These are phyloP conservation scores for Euphorbia schlechtendalii DNA, from an alignment of 441 rosid species.

Conservation along the genomic window DNA sequence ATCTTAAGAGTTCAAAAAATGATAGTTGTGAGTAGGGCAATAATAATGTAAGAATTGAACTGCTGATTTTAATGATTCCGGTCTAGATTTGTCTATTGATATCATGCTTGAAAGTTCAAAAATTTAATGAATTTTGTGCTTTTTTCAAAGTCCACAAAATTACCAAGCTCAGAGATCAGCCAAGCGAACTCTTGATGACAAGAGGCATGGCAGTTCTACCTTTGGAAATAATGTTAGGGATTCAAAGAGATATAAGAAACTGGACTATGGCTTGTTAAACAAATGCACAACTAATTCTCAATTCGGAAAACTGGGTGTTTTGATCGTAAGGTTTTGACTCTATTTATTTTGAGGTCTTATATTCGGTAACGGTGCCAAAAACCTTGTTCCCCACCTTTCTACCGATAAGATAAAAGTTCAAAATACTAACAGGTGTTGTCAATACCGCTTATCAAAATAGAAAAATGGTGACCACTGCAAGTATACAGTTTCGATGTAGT, in stretches of 20 bases:
- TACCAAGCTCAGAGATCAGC: conserved; percentile 17
- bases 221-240: conserved; percentile 32
- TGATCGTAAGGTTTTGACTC: no score
- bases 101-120: not conserved
- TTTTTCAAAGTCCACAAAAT: conserved; percentile 34
- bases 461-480: no score
- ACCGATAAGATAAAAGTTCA: no score
- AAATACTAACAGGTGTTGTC: no score
- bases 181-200: conserved; percentile 25
- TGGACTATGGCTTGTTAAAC: conserved; percentile 26
- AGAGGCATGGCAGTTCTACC: conserved; percentile 12
- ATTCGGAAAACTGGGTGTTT: conserved; percentile 20
- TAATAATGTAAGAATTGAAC: conserved; percentile 31
- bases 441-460: no score
- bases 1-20: conserved; percentile 46
- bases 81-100: not conserved
- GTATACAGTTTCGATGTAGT: no score
- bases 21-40: conserved; percentile 33
- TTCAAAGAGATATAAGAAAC: conserved; percentile 46
- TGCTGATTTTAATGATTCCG: conserved; percentile 2
- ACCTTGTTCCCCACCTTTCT: no score
- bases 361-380: no score
- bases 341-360: no score
- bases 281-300: conserved; percentile 15
- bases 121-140: not conserved